Base-by-base conservation (phyloP, 345 rosid species). In the Eucalyptus lansdowneana region DNA sequence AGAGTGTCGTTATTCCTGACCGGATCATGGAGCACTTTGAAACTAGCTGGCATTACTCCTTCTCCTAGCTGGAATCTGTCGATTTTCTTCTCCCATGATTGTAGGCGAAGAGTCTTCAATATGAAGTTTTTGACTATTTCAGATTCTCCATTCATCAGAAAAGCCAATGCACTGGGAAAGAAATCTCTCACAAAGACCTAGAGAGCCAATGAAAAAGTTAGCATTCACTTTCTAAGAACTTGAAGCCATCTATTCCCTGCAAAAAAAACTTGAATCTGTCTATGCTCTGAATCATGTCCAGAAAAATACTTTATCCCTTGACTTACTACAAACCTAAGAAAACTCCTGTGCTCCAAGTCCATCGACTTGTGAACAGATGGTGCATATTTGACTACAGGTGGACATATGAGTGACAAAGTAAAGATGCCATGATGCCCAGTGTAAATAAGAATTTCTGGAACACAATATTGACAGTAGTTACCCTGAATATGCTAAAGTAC, bases 21-120 rank as follows among this genome's bases (percentile, higher is more conserved):
- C 15, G 99, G 99, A 91, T 97, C 99, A 88, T 97, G 97, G 90
- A 94, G 96, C 50, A 97, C 99, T 90, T 97, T 97, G 92, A 97
- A 97, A 92, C 99, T 97, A 50, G 99, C 99, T 19, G 99, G 99
- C 99, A 97, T 97, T 25, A 97, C 99, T 90, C 99, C 98, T 92
- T 97, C 99, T 51, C 98, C 99, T 58, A 98, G 96, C 91, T 98
- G 99, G 93, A 98, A 98, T 50, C 98, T 93, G 90, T 98, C 99
- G 67, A 98, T 98, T 93, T 96, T 98, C 92, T 98, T 98, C 95
- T 97, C 99, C 98, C 99, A 96, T 2, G 99, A 97, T 85, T 97
- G 99, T 87, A 97, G 95, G 67, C 99, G 98, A 89, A 97, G 97
- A 87, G 97, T 97, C 97, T 97, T 97, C 91, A 97, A 89, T 90